Percentiles rank a stretch among this genome's conserved stretches.
Conservation (phyloP, 75 land plant genomes). For the Pinus tabuliformis region DNA sequence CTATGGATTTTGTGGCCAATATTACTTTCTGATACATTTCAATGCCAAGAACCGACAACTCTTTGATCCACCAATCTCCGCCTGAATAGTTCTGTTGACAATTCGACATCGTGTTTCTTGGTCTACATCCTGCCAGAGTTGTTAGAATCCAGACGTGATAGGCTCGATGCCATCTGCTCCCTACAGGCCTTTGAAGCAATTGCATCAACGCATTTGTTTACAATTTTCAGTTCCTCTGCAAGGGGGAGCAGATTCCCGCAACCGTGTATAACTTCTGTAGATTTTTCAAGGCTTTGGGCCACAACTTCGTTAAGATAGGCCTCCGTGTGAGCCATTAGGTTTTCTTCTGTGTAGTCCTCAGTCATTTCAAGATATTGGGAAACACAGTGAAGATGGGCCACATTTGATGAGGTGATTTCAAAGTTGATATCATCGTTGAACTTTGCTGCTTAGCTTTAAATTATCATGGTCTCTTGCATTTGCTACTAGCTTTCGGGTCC, state of each 20-base stretch:
- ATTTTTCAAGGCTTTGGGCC: slow-evolving; percentile 44
- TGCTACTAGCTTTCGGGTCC: too few species aligned
- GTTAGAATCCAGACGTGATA: slow-evolving; percentile 36
- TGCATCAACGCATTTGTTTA: too few species aligned
- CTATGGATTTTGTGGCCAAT: too few species aligned
- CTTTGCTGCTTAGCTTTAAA: too few species aligned
- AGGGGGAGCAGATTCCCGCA: slow-evolving; percentile 36
- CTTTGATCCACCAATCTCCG: slow-evolving; percentile 54
- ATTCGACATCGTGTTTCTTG: not conserved
- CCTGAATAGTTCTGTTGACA: slow-evolving; percentile 15
- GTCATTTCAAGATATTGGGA: slow-evolving; percentile 90
- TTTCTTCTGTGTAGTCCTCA: slow-evolving; percentile 68
- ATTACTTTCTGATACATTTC: slow-evolving; percentile 17
- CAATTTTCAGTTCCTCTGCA: too few species aligned
- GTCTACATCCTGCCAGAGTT: slow-evolving; percentile 15
- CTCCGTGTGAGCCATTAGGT: slow-evolving; percentile 63
- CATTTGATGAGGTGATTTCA: slow-evolving; percentile 74
- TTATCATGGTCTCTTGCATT: too few species aligned
- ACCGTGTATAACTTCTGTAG: slow-evolving; percentile 64
- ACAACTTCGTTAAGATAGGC: slow-evolving; percentile 64
- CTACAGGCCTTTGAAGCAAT: too few species aligned
- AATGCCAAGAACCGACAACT: not conserved
- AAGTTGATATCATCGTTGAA: slow-evolving; percentile 44
- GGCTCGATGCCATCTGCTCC: slow-evolving; percentile 47
- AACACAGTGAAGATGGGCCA: slow-evolving; percentile 78